These are phyloP conservation scores for Strobilomyces confusus DNA, from an alignment of 768 basidiomycete species.

Conservation along the genomic window DNA sequence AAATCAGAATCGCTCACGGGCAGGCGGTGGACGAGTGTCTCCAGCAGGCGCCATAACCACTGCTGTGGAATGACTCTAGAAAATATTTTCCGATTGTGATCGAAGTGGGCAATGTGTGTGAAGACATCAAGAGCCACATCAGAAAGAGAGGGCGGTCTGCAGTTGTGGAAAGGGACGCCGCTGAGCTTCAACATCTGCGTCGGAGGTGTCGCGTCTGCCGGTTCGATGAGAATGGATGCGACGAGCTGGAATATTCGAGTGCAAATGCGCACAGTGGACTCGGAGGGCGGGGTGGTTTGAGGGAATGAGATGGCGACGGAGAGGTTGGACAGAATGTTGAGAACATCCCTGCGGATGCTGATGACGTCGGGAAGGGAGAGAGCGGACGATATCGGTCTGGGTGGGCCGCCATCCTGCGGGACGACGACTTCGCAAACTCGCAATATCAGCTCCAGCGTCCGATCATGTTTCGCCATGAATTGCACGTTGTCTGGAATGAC, in stretches of 20 bases:
- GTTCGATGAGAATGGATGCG: conserved; percentile 73
- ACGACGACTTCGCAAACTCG: conserved; percentile 58
- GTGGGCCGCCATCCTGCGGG: conserved; percentile 29
- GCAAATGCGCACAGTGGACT: conserved; percentile 45
- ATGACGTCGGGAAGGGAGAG: conserved; percentile 73
- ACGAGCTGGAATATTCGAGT: conserved; percentile 61
- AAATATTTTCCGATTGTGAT: conserved; percentile 74
- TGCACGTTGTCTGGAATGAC: conserved; percentile 64
- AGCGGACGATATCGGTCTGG: conserved; percentile 46
- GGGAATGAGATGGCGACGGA: conserved; percentile 50
- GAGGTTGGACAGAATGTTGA: conserved; percentile 66
- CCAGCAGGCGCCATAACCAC: conserved; percentile 60
- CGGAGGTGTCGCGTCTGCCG: conserved; percentile 61
- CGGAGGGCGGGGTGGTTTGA: conserved; percentile 35
- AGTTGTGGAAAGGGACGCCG: conserved; percentile 39
- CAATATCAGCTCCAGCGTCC: conserved; percentile 62
- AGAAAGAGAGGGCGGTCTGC: conserved; percentile 55
- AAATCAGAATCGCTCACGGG: conserved; percentile 79
- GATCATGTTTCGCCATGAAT: conserved; percentile 61
- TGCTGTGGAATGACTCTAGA: conserved; percentile 53
- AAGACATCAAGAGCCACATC: conserved; percentile 85
- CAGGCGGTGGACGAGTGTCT: conserved; percentile 75
- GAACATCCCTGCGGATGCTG: conserved; percentile 69
- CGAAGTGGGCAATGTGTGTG: conserved; percentile 70
- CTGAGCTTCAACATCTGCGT: conserved; percentile 51